Percentiles rank a stretch among this genome's conserved stretches.
phyloP scores from a whole-genome alignment of 139 green algal genomes.

The Chlorella sorokiniana region DNA sequence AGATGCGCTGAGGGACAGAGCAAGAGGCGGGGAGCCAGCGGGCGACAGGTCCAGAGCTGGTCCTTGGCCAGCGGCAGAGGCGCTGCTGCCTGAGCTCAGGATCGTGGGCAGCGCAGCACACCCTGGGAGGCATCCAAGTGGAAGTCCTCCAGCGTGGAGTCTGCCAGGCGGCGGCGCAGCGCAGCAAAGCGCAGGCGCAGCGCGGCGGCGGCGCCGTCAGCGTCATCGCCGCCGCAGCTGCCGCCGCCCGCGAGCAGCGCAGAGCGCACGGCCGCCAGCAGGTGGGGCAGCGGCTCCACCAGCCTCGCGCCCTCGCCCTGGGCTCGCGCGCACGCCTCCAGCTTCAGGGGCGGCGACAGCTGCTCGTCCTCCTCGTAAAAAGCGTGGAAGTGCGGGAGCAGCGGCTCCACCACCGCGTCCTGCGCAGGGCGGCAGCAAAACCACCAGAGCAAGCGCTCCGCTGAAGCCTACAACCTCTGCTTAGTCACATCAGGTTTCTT shows the following conservation, averaged over 20 bases:
- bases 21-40: no score
- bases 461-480: background rate
- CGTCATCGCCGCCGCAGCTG: background rate
- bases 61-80: no score
- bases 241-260: background rate
- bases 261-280: slow-evolving; percentile 43
- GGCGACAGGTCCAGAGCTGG: no score
- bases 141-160: slow-evolving; percentile 44
- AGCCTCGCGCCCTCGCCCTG: slow-evolving; percentile 35
- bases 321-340: slow-evolving; percentile 30
- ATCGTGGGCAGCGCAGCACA: background rate
- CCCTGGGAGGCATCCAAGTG: slow-evolving; percentile 12
- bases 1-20: background rate
- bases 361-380: slow-evolving; percentile 31
- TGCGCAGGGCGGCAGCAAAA: no score
- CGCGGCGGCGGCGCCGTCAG: background rate
- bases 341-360: slow-evolving; percentile 45
- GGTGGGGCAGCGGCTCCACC: slow-evolving; percentile 55
- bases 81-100: background rate
- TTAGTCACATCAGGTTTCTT: background rate
- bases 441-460: no score
- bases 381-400: slow-evolving; percentile 51
- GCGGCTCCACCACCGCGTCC: slow-evolving; percentile 57
- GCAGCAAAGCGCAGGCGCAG: slow-evolving; percentile 15
- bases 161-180: slow-evolving; percentile 29